phyloP scores from a whole-genome alignment of 305 asterid genomes.

The Fraxinus paxiana region DNA sequence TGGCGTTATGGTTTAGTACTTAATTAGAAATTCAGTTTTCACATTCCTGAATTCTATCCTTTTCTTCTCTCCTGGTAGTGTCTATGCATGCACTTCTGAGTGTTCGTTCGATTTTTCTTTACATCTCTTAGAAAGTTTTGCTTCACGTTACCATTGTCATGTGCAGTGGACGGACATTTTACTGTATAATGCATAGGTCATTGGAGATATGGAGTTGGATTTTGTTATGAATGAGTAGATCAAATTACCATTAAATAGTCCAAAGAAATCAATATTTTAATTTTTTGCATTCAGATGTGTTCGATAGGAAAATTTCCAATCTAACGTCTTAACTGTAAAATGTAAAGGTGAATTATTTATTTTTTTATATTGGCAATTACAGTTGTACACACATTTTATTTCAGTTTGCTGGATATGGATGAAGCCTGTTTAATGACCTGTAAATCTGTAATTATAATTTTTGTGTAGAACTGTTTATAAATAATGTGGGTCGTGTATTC shows the following conservation, averaged over 20 bases:
- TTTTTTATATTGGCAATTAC: not conserved
- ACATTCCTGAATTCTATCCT: conserved; percentile 7
- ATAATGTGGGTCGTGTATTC: conserved; percentile 11
- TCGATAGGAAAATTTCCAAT: not conserved
- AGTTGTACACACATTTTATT: not conserved
- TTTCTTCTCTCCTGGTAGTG: not conserved
- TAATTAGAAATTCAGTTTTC: not conserved
- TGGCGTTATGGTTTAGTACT: not conserved
- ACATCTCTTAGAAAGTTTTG: not conserved
- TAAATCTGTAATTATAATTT: not conserved
- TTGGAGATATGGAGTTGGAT: conserved; percentile 6
- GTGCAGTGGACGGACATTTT: not conserved
- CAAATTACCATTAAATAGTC: not conserved
- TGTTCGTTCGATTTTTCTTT: not conserved
- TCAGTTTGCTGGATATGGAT: conserved; percentile 6
- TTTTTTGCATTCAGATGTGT: not conserved
- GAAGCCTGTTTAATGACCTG: conserved; percentile 8
- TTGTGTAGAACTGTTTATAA: not conserved
- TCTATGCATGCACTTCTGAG: not conserved
- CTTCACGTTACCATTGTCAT: not conserved
- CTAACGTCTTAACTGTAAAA: not conserved
- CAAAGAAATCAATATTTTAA: not conserved
- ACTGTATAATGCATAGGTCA: not conserved
- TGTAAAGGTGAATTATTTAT: not conserved
- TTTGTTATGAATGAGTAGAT: not conserved